Evolutionary conservation across 2,329 filamentous ascomycete species (phyloP).

Genomic region (Aspergillus ochraceus): DNA sequence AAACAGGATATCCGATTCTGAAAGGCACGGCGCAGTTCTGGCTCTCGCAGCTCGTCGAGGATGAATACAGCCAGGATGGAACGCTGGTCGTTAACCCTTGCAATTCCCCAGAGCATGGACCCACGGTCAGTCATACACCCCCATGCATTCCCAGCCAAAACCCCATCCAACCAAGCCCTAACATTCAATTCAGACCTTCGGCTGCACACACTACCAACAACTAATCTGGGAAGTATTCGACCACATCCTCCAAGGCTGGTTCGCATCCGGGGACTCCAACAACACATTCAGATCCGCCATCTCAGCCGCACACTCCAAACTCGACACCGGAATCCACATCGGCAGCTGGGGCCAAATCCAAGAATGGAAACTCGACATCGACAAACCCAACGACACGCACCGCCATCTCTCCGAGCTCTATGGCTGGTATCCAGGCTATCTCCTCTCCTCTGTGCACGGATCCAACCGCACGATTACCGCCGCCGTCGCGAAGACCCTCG

Average conservation of each 20-base stretch:
- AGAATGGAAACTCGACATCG: slow-evolving; percentile 52
- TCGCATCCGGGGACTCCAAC: slow-evolving; percentile 32
- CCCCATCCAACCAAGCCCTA: neutral
- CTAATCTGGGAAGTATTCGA: slow-evolving; percentile 43
- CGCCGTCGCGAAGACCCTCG: slow-evolving; percentile 49
- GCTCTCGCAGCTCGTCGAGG: slow-evolving; percentile 54
- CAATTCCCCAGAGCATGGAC: slow-evolving; percentile 59
- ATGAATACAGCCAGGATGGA: slow-evolving; percentile 52
- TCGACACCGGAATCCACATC: slow-evolving; percentile 37
- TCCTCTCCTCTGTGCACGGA: slow-evolving; percentile 42
- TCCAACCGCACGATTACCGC: slow-evolving; percentile 47
- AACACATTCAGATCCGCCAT: slow-evolving; percentile 9
- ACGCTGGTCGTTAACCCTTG: slow-evolving; percentile 59
- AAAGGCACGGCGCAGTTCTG: slow-evolving; percentile 58
- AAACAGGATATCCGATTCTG: slow-evolving; percentile 53
- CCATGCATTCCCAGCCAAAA: neutral
- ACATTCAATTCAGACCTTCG: slow-evolving; percentile 17
- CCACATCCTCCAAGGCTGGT: slow-evolving; percentile 35
- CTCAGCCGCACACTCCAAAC: slow-evolving; percentile 2
- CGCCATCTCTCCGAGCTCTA: slow-evolving; percentile 58
- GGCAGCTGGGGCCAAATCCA: slow-evolving; percentile 47
- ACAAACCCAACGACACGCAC: slow-evolving; percentile 48
- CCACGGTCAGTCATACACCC: slow-evolving; percentile 29
- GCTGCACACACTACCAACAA: slow-evolving; percentile 28
- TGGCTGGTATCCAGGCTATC: slow-evolving; percentile 58